Conservation (phyloP, 768 basidiomycete species). For the Auriscalpium microsporum region DNA sequence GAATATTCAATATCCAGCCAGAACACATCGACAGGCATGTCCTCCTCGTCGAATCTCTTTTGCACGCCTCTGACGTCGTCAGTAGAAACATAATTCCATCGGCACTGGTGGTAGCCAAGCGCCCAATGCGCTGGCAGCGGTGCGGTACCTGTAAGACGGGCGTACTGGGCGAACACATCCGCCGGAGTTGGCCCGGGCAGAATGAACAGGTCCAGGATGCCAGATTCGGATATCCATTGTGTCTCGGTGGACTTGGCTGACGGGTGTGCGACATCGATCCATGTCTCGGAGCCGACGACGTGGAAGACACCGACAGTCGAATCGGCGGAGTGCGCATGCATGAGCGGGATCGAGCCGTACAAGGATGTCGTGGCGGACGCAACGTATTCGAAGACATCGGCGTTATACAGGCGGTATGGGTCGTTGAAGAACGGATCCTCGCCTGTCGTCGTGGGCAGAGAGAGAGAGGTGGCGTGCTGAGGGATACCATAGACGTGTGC, state of each 20-base stretch:
- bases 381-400: constrained; percentile 94
- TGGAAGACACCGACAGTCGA: constrained; percentile 90
- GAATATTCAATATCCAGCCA: constrained; percentile 98
- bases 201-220: constrained; percentile 90
- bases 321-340: constrained; percentile 85
- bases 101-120: constrained; percentile 92
- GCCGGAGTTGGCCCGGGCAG: constrained; percentile 84
- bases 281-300: constrained; percentile 83
- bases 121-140: constrained; percentile 89
- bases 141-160: constrained; percentile 74
- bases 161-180: constrained; percentile 81
- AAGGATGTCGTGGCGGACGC: constrained; percentile 71
- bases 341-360: constrained; percentile 85
- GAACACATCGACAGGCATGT: constrained; percentile 92
- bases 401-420: constrained; percentile 91
- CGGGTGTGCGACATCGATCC: constrained; percentile 82
- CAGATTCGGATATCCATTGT: constrained; percentile 97
- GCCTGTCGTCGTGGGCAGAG: constrained; percentile 82
- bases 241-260: constrained; percentile 66
- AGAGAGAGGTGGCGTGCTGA: constrained; percentile 87
- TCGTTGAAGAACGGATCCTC: constrained; percentile 71
- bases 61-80: constrained; percentile 83
- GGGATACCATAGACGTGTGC: constrained; percentile 93
- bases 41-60: constrained; percentile 82
- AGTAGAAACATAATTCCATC: constrained; percentile 95